Conservation (phyloP, 1,284 basidiomycete genomes). For the Apiotrichum veenhuisii region DNA sequence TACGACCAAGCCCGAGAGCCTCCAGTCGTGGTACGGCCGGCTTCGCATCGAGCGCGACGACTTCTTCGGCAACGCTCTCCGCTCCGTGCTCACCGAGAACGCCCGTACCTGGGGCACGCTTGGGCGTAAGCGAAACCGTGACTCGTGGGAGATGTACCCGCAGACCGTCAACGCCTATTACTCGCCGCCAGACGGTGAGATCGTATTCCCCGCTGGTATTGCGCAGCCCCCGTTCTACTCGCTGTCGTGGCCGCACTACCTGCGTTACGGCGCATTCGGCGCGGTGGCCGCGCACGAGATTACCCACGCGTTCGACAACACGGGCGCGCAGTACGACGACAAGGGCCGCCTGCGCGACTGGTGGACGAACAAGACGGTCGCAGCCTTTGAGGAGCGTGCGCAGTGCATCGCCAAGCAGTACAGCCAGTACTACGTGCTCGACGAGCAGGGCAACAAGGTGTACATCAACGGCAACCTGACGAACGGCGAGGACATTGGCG, state of each 20-base stretch:
- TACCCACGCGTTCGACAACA: conserved; percentile 88
- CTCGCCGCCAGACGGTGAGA: conserved; percentile 55
- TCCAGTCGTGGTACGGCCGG: conserved; percentile 69
- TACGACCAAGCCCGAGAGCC: conserved; percentile 66
- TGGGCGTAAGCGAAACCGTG: conserved; percentile 66
- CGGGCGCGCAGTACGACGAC: conserved; percentile 61
- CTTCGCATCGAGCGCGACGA: conserved; percentile 64
- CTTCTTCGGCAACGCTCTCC: conserved; percentile 73
- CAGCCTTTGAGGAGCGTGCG: conserved; percentile 76
- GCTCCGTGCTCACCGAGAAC: conserved; percentile 40
- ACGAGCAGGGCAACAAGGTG: conserved; percentile 75
- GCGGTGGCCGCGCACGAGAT: conserved; percentile 85
- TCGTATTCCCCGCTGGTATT: conserved; percentile 95
- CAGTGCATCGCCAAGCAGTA: conserved; percentile 88
- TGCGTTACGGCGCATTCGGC: conserved; percentile 88
- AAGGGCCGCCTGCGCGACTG: conserved; percentile 61
- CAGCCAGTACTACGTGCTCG: conserved; percentile 74
- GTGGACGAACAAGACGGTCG: conserved; percentile 73
- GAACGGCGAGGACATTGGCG: conserved; percentile 85
- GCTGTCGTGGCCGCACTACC: conserved; percentile 72
- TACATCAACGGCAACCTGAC: conserved; percentile 80
- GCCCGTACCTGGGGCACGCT: conserved; percentile 66
- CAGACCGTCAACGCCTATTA: conserved; percentile 50
- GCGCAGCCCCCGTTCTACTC: conserved; percentile 90
- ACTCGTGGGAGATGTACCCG: conserved; percentile 66